Conservation (phyloP, 768 basidiomycete genomes). For the Saitozyma podzolica region DNA sequence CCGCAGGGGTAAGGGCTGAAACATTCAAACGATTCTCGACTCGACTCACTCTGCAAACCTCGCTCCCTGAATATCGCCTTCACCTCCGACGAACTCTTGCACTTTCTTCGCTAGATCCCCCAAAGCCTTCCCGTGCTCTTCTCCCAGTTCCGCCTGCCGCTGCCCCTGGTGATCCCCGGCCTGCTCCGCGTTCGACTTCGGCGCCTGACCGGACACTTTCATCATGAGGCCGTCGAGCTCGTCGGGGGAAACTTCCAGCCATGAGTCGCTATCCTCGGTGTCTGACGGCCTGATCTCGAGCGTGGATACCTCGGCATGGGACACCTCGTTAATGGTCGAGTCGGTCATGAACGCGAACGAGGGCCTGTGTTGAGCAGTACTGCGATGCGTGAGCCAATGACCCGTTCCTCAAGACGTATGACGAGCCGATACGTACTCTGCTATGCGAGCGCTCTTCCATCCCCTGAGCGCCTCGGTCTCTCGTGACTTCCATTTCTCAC, state of each 20-base stretch:
- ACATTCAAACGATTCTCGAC: not conserved
- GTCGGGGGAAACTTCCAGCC: slow-evolving; percentile 77
- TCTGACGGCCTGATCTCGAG: slow-evolving; percentile 28
- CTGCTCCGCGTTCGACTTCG: slow-evolving; percentile 32
- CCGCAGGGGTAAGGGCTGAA: no score
- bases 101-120: slow-evolving; percentile 80
- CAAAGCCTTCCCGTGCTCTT: slow-evolving; percentile 69
- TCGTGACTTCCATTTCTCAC: slow-evolving; percentile 68
- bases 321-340: slow-evolving; percentile 60
- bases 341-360: slow-evolving; percentile 77
- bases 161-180: slow-evolving; percentile 10
- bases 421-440: slow-evolving; percentile 62
- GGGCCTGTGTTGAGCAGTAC: slow-evolving; percentile 64
- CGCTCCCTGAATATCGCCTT: slow-evolving; percentile 87
- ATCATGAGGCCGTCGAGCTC: slow-evolving; percentile 73
- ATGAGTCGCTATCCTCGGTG: slow-evolving; percentile 74
- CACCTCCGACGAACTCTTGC: slow-evolving; percentile 81
- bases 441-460: slow-evolving; percentile 65
- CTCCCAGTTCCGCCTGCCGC: slow-evolving; percentile 61
- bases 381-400: slow-evolving; percentile 3
- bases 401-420: not conserved
- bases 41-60: slow-evolving; percentile 79
- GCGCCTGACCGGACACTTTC: slow-evolving; percentile 56
- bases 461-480: slow-evolving; percentile 70
- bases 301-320: slow-evolving; percentile 25